These are phyloP conservation scores for Skeletonema menzelii DNA, from an alignment of 108 stramenopile genomes.

Conservation along the genomic window DNA sequence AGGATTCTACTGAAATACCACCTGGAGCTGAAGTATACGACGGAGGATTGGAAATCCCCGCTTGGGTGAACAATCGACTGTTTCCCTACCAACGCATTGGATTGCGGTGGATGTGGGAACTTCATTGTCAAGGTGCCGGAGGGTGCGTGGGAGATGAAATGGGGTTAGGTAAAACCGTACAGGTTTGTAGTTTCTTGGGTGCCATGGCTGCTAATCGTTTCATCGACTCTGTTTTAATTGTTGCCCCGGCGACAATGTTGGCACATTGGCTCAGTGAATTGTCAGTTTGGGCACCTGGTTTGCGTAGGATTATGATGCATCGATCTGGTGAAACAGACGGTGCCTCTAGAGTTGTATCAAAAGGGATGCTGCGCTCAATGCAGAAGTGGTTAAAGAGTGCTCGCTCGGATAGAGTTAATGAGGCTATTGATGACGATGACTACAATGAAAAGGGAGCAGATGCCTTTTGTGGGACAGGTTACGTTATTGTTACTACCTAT, in stretches of 20 bases:
- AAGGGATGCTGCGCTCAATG: slow-evolving; percentile 43
- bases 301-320: slow-evolving; percentile 82
- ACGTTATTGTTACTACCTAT: slow-evolving; percentile 91
- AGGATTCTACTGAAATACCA: slow-evolving; percentile 51
- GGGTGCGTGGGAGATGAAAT: slow-evolving; percentile 72
- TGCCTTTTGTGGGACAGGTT: slow-evolving; percentile 78
- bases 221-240: slow-evolving; percentile 74
- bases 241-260: slow-evolving; percentile 93
- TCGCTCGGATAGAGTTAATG: slow-evolving; percentile 65
- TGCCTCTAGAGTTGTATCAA: slow-evolving; percentile 33
- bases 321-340: slow-evolving; percentile 72
- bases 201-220: slow-evolving; percentile 78
- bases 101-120: slow-evolving; percentile 94
- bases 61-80: slow-evolving; percentile 81
- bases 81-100: slow-evolving; percentile 86
- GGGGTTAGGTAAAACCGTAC: slow-evolving; percentile 96
- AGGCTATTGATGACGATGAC: slow-evolving; percentile 77
- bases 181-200: slow-evolving; percentile 89
- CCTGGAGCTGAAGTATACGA: slow-evolving; percentile 66
- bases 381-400: slow-evolving; percentile 64
- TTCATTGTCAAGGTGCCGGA: slow-evolving; percentile 90
- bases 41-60: slow-evolving; percentile 78
- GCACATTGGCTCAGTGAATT: slow-evolving; percentile 94
- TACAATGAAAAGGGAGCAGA: slow-evolving; percentile 50
- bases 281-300: slow-evolving; percentile 88